Conservation (phyloP, 352 stramenopile genomes). For the Pythium scleroteichum region DNA sequence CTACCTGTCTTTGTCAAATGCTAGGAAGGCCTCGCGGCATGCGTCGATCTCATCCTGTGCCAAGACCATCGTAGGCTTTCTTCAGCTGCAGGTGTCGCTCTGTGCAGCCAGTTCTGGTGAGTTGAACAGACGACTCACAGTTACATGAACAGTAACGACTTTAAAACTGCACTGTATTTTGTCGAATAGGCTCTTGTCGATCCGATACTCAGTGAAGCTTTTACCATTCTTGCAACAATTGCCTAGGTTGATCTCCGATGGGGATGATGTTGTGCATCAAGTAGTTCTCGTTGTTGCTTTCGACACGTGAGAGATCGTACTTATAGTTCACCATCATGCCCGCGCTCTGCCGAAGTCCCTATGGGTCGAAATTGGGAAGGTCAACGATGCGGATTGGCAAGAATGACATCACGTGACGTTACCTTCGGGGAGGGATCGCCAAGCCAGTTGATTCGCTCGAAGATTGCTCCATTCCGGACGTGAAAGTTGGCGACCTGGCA, state of each 20-base stretch:
- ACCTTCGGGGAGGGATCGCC: conserved; percentile 79
- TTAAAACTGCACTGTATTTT: no score
- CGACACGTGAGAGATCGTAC: conserved; percentile 72
- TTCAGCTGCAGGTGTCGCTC: not conserved
- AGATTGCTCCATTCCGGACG: conserved; percentile 83
- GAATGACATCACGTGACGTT: not conserved
- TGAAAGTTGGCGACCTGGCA: conserved; percentile 86
- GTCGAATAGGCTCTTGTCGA: not conserved
- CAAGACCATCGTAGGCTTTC: conserved; percentile 66
- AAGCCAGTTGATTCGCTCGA: conserved; percentile 86
- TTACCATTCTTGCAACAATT: conserved; percentile 36
- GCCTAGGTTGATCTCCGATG: conserved; percentile 66
- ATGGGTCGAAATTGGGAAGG: conserved; percentile 10
- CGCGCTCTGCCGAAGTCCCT: conserved; percentile 73
- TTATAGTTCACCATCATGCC: conserved; percentile 90
- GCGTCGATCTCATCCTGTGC: conserved; percentile 96
- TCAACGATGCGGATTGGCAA: not conserved
- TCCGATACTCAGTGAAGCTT: not conserved
- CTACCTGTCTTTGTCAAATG: conserved; percentile 96
- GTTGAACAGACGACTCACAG: no score
- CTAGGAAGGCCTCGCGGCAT: conserved; percentile 95
- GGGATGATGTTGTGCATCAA: conserved; percentile 76
- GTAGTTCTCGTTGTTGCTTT: conserved; percentile 85
- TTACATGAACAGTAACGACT: no score
- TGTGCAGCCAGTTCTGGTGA: no score